These are phyloP conservation scores for Cercospora janseana DNA, from an alignment of 2,329 filamentous ascomycete species.

Conservation along the genomic window DNA sequence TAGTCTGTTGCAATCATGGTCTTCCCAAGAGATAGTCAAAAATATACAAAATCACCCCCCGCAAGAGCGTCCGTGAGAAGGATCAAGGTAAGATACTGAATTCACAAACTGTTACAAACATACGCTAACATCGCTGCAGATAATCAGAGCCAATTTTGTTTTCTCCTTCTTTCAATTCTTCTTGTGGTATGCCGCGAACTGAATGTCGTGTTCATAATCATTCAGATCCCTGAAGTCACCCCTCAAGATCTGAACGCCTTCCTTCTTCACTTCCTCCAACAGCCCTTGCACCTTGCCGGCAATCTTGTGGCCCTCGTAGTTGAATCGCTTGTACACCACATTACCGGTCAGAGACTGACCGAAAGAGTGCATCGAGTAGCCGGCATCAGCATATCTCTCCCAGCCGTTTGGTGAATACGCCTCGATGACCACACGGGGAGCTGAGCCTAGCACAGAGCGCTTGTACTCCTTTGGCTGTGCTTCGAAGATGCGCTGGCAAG, in stretches of 20 bases:
- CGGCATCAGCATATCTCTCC: slow-evolving; percentile 61
- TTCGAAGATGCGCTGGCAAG: slow-evolving; percentile 53
- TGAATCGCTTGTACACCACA: slow-evolving; percentile 56
- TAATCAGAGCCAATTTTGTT: not conserved
- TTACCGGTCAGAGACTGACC: slow-evolving; percentile 57
- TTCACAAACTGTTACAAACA: no score
- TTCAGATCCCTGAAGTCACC: slow-evolving; percentile 38
- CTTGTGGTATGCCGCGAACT: slow-evolving; percentile 27
- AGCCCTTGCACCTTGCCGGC: slow-evolving; percentile 43
- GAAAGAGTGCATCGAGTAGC: slow-evolving; percentile 54
- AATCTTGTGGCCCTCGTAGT: slow-evolving; percentile 50
- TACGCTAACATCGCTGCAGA: slow-evolving; percentile 6
- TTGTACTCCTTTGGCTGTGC: slow-evolving; percentile 48
- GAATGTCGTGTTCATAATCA: slow-evolving; percentile 32
- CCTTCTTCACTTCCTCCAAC: slow-evolving; percentile 39
- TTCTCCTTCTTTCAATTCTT: slow-evolving; percentile 1
- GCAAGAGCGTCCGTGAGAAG: no score
- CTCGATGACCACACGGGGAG: slow-evolving; percentile 55
- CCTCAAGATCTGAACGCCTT: slow-evolving; percentile 35
- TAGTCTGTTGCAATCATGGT: no score
- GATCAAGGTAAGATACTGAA: no score
- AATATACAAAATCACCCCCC: no score
- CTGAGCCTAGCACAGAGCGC: slow-evolving; percentile 45
- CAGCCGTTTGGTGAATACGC: slow-evolving; percentile 58
- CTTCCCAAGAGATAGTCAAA: no score